Percentiles rank a stretch among this genome's conserved stretches.
Conservation (phyloP, 1,284 basidiomycete genomes). For the Albatrellus sp. region DNA sequence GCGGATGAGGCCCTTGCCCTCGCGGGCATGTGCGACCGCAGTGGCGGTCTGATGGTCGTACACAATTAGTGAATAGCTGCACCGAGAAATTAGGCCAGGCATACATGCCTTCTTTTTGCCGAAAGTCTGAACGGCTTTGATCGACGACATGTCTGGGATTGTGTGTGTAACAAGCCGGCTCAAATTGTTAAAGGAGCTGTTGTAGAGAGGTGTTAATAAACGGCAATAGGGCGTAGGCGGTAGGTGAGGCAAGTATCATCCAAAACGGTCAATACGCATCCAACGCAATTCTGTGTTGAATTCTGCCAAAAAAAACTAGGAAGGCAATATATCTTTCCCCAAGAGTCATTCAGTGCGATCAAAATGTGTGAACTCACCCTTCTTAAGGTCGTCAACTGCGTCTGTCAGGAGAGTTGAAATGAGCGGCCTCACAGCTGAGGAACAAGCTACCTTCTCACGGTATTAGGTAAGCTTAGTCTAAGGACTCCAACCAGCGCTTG, state of each 20-base stretch:
- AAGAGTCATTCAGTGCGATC: constrained; percentile 5
- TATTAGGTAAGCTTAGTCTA: constrained; percentile 6
- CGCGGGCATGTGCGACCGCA: constrained; percentile 90
- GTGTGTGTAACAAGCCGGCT: constrained; percentile 19
- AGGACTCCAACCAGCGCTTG: not conserved
- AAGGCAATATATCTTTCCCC: not conserved
- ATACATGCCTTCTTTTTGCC: constrained; percentile 91
- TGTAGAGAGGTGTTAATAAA: constrained; percentile 2
- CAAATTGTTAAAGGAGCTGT: constrained; percentile 7
- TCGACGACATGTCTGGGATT: constrained; percentile 52
- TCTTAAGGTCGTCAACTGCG: constrained; percentile 22
- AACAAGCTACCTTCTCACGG: not conserved
- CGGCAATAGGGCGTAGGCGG: too few relatives aligned
- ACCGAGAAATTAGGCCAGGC: not conserved
- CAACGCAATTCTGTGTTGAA: constrained; percentile 19
- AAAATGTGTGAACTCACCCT: constrained; percentile 25
- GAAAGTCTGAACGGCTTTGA: constrained; percentile 90
- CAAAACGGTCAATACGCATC: constrained; percentile 21
- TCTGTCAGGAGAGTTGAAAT: constrained; percentile 15
- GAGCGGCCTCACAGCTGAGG: not conserved
- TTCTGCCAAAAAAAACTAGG: constrained; percentile 7
- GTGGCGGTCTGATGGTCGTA: constrained; percentile 68
- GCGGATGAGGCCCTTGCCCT: constrained; percentile 95
- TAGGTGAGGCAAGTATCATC: constrained; percentile 26
- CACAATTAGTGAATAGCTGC: too few relatives aligned